These are phyloP conservation scores for Corynespora cassiicola DNA, from an alignment of 2,329 filamentous ascomycete species.

Conservation along the genomic window DNA sequence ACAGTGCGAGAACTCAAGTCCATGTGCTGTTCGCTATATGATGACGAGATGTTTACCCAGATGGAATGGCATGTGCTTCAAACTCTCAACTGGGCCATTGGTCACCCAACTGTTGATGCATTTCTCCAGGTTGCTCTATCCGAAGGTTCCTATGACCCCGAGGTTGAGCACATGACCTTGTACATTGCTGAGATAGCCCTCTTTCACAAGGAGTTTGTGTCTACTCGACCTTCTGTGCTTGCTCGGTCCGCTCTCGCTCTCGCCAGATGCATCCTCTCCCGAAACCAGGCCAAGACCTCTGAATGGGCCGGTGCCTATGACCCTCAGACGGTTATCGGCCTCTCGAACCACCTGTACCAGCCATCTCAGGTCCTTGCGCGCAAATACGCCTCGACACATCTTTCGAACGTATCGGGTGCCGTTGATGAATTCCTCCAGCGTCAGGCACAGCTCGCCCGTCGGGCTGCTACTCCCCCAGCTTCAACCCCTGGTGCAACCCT, in stretches of 20 bases:
- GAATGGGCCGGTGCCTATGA: conserved; percentile 79
- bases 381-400: conserved; percentile 72
- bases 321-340: conserved; percentile 68
- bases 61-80: conserved; percentile 99
- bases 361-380: conserved; percentile 71
- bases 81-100: conserved; percentile 94
- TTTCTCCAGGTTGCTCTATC: conserved; percentile 88
- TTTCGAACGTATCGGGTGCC: conserved; percentile 68
- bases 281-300: conserved; percentile 75
- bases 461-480: conserved; percentile 53
- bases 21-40: conserved; percentile 98
- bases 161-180: conserved; percentile 91
- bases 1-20: conserved; percentile 97
- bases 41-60: conserved; percentile 99
- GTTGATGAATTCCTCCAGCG: conserved; percentile 72
- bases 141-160: conserved; percentile 76
- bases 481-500: conserved; percentile 66
- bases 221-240: conserved; percentile 88
- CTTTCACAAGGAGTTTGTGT: conserved; percentile 97
- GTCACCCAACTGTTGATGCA: conserved; percentile 93
- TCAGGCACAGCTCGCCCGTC: conserved; percentile 58
- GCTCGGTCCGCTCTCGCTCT: conserved; percentile 86
- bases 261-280: conserved; percentile 82
- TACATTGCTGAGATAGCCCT: conserved; percentile 95
- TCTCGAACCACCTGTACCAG: conserved; percentile 70